Conservation (phyloP, 139 green algal species). For the Volvox reticuliferus region DNA sequence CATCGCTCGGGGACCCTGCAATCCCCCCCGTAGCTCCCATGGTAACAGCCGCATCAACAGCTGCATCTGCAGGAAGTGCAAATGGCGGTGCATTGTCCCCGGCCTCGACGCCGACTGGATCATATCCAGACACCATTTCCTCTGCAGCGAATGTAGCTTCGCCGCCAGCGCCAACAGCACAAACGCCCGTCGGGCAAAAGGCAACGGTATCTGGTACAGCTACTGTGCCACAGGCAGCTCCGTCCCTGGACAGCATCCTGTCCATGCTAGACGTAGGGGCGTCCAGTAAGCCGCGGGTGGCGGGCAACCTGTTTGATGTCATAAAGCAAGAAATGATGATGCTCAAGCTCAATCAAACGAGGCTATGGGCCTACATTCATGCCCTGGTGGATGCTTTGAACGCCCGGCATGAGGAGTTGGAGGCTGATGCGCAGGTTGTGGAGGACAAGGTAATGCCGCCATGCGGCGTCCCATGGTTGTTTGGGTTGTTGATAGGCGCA, state of each 20-base stretch:
- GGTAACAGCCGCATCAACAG: too few relatives aligned
- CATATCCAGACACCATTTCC: too few relatives aligned
- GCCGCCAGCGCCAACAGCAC: background rate
- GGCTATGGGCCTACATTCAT: conserved; percentile 39
- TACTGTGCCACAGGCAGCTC: background rate
- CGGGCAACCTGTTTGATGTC: conserved; percentile 62
- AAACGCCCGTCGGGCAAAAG: background rate
- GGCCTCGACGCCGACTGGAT: too few relatives aligned
- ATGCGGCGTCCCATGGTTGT: too few relatives aligned
- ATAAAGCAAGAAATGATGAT: conserved; percentile 69
- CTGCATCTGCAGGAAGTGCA: too few relatives aligned
- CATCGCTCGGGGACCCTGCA: too few relatives aligned
- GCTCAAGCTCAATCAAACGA: conserved; percentile 49
- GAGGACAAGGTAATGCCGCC: conserved; percentile 14
- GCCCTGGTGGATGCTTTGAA: conserved; percentile 38
- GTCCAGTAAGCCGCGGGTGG: conserved; percentile 50
- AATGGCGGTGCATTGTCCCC: too few relatives aligned
- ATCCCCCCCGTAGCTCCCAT: too few relatives aligned
- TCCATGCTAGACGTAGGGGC: conserved; percentile 55
- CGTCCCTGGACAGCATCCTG: conserved; percentile 55
- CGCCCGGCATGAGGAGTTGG: conserved; percentile 36
- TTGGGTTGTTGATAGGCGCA: background rate
- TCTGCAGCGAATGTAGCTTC: too few relatives aligned
- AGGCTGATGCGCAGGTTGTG: conserved; percentile 12
- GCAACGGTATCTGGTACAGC: background rate